Base-by-base conservation (phyloP, 139 green algal species). In the Picochlorum costavermella region DNA sequence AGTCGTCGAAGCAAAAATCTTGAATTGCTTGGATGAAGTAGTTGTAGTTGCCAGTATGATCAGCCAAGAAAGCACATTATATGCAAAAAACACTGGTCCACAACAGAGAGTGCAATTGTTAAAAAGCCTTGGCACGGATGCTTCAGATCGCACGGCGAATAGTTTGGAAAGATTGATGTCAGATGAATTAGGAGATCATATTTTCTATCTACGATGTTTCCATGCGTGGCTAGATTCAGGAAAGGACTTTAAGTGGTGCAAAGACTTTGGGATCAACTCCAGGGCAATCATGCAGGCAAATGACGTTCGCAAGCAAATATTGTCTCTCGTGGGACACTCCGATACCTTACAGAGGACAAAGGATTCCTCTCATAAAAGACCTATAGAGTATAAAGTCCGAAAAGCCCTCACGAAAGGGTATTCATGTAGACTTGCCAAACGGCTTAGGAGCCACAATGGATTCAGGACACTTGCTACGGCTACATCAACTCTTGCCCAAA, bases 381-480 rank as follows among this genome's bases (percentile, higher is more conserved):
- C 33, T 4, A 0, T 40, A 8, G 33, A 28, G 46, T 20, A 53
- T 10, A 53, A 0, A 9, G 26, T 94, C 61, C 53, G 82, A 30
- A 64, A 80, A 2, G 84, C 86, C 4, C 56, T 95, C 16, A 83
- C 81, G 10, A 61, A 88, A 14, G 91, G 91, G 3, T 96, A 90
- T 77, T 88, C 84, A 0, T 91, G 89, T 72, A 73, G 71, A 29
- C 71, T 97, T 14, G 91, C 91, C 1, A 77, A 84, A 9, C 79
- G 91, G 40, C 82, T 96, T 75, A 64, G 76, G 8, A 65, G 76
- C 36, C 86, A 95, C 74, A 97, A 97, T 64, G 90, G 90, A 31
- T 97, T 95, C 74, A 74, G 81, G 17, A 96, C 91, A 0, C 64
- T 95, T 16, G 76, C 69, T 60, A 50, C 23, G 63, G 73, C 25